phyloP scores from a whole-genome alignment of 2,329 filamentous ascomycete genomes.

The Blastomyces emzantsi region DNA sequence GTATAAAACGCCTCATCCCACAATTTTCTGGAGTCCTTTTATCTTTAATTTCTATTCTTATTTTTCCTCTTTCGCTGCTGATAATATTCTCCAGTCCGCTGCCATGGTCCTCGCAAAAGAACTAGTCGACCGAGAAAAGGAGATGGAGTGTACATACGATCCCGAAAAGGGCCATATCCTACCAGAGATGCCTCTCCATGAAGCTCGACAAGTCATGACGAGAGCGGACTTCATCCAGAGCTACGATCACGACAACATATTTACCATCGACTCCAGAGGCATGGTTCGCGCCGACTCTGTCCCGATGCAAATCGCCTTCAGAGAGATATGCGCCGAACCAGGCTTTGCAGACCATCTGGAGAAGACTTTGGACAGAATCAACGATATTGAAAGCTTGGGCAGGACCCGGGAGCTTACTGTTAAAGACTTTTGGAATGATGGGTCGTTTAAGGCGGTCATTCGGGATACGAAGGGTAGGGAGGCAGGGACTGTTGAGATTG shows the following conservation, averaged over 20 bases:
- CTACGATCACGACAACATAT: conserved; percentile 90
- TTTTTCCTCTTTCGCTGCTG: conserved; percentile 11
- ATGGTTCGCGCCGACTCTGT: conserved; percentile 88
- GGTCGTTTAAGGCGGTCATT: conserved; percentile 61
- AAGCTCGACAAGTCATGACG: conserved; percentile 88
- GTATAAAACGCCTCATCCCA: conserved; percentile 43
- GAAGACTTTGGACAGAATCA: conserved; percentile 72
- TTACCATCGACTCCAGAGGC: conserved; percentile 81
- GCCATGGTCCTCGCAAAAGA: conserved; percentile 90
- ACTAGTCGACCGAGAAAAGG: conserved; percentile 71
- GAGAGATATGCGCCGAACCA: conserved; percentile 64
- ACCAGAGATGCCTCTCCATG: conserved; percentile 70
- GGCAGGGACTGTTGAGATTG: conserved; percentile 41
- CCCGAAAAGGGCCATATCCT: conserved; percentile 61
- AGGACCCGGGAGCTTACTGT: conserved; percentile 91
- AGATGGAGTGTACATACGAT: conserved; percentile 55
- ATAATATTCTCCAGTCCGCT: conserved; percentile 51
- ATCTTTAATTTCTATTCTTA: background rate
- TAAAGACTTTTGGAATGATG: conserved; percentile 82
- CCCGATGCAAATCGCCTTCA: conserved; percentile 90
- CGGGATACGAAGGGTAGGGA: conserved; percentile 40
- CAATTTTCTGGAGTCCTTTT: background rate
- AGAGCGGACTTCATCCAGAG: conserved; percentile 86
- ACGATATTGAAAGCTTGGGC: conserved; percentile 87
- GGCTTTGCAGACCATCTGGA: conserved; percentile 79